Percentiles rank a stretch among this genome's conserved stretches.
phyloP scores from a whole-genome alignment of 768 basidiomycete genomes.

The Rhodotorula kratochvilovae region DNA sequence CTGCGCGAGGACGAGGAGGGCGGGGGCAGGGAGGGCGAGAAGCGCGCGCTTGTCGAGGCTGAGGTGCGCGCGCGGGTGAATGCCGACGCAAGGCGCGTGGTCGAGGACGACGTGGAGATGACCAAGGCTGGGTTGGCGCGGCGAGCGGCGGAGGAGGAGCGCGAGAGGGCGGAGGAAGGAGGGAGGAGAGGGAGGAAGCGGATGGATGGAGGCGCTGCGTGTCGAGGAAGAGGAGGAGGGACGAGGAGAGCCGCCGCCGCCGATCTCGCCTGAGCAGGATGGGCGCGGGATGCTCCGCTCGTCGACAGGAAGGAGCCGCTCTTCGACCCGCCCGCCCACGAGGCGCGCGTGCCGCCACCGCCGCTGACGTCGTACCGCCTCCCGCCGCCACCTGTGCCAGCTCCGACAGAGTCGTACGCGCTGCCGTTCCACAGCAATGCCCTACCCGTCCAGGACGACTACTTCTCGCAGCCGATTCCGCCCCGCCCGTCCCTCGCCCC shows the following conservation, averaged over 20 bases:
- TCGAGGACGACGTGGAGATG: background rate
- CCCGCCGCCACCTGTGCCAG: background rate
- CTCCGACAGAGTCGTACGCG: no score
- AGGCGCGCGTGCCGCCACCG: background rate
- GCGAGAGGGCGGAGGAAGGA: background rate
- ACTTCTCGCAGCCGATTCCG: background rate
- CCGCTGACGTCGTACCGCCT: background rate
- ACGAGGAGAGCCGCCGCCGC: constrained; percentile 1
- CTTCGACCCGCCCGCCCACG: no score
- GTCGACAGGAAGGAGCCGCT: background rate
- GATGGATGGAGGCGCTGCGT: background rate
- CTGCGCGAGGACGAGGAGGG: no score
- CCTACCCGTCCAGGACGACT: background rate
- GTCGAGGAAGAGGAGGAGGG: background rate
- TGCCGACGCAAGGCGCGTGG: background rate
- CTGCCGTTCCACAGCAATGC: background rate
- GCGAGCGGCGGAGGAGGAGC: background rate
- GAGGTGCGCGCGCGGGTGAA: background rate
- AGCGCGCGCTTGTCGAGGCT: background rate
- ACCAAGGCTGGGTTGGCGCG: background rate
- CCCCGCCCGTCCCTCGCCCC: background rate
- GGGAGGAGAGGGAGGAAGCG: background rate
- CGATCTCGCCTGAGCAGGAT: background rate
- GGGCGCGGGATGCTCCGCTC: background rate
- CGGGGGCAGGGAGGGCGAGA: background rate